Percentiles rank a stretch among this genome's conserved stretches.
Evolutionary conservation across 2,329 filamentous ascomycete genomes (phyloP).

Genomic region (Alternaria triticimaculans): DNA sequence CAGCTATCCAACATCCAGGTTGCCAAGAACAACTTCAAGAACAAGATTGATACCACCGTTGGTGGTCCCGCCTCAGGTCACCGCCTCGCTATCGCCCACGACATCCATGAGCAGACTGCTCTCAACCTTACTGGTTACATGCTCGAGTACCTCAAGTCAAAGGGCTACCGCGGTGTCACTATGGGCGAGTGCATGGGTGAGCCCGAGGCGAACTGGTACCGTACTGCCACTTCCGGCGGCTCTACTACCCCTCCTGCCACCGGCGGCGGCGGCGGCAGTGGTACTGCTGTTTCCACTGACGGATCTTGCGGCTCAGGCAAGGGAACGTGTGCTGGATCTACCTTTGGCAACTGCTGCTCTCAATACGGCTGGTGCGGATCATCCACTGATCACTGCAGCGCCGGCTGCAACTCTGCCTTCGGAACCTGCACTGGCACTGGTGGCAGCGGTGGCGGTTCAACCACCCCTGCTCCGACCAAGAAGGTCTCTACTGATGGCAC

Average conservation of each 20-base stretch:
- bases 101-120: slow-evolving; percentile 57
- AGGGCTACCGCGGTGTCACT: slow-evolving; percentile 54
- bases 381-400: slow-evolving; percentile 37
- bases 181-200: slow-evolving; percentile 59
- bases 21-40: slow-evolving; percentile 51
- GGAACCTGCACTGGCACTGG: slow-evolving; percentile 28
- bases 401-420: slow-evolving; percentile 43
- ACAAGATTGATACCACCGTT: slow-evolving; percentile 30
- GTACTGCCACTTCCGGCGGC: slow-evolving; percentile 43
- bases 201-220: slow-evolving; percentile 57
- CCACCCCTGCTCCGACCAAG: background rate
- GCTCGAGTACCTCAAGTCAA: slow-evolving; percentile 48
- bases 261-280: slow-evolving; percentile 27
- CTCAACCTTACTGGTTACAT: slow-evolving; percentile 53
- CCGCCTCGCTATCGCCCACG: slow-evolving; percentile 62
- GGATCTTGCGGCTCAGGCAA: slow-evolving; percentile 30
- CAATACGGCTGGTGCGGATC: slow-evolving; percentile 52
- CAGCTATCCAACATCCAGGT: slow-evolving; percentile 44
- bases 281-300: slow-evolving; percentile 22
- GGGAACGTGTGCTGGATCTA: slow-evolving; percentile 35
- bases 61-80: slow-evolving; percentile 24
- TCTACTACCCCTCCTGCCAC: slow-evolving; percentile 14
- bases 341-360: slow-evolving; percentile 56
- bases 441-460: background rate
- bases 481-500: slow-evolving; percentile 16